phyloP scores from a whole-genome alignment of 164 flowering plant species.

The Platanus orientalis region DNA sequence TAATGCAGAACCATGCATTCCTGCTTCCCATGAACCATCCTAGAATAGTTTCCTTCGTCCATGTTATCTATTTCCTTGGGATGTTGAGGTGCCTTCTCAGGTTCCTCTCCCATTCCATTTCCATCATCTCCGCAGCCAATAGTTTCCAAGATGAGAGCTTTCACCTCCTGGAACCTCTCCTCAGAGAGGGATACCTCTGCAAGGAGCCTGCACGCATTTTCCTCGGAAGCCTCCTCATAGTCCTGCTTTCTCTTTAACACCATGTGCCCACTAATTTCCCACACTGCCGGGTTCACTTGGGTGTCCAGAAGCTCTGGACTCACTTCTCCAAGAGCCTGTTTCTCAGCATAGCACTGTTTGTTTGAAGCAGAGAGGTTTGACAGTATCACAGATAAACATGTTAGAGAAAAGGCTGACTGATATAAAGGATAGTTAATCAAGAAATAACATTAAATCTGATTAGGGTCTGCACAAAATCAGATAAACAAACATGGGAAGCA shows the following conservation, averaged over 20 bases:
- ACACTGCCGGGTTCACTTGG: conserved; percentile 71
- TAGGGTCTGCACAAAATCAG: no score
- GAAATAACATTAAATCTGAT: no score
- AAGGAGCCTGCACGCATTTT: neutral
- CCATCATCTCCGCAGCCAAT: conserved; percentile 25
- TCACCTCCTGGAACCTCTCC: conserved; percentile 47
- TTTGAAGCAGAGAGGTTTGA: neutral
- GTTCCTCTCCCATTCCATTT: conserved; percentile 20
- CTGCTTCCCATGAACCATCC: conserved; percentile 40
- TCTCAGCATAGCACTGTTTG: conserved; percentile 70
- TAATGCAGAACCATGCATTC: conserved; percentile 56
- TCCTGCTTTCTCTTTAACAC: conserved; percentile 49
- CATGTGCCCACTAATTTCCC: conserved; percentile 80
- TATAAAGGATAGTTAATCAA: neutral
- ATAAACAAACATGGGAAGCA: neutral
- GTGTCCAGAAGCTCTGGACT: conserved; percentile 58
- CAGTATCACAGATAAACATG: neutral
- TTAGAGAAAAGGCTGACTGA: neutral
- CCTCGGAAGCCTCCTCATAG: neutral
- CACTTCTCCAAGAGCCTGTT: conserved; percentile 74
- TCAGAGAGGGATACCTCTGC: neutral
- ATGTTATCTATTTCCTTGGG: conserved; percentile 22
- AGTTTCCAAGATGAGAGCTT: conserved; percentile 42
- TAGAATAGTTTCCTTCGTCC: conserved; percentile 18
- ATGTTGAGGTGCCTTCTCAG: conserved; percentile 1